Evolutionary conservation across 257 asterid species (phyloP).

Genomic region (Salvia splendens): DNA sequence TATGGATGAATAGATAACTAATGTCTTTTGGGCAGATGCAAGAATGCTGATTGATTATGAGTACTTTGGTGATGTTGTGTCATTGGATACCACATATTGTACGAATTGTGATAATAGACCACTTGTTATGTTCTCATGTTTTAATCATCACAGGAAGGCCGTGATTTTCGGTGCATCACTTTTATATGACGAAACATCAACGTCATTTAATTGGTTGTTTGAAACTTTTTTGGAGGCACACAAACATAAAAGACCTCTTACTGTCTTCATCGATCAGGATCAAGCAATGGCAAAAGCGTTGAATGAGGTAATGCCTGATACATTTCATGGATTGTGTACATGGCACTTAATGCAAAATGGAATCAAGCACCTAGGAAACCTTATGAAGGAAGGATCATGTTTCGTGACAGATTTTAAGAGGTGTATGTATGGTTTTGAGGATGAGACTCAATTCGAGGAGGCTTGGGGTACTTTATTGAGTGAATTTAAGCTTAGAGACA

Average conservation of each 20-base stretch:
- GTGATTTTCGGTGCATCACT: slow-evolving; percentile 1
- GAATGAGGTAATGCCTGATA: neutral
- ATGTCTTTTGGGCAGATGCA: neutral
- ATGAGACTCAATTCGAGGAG: no score
- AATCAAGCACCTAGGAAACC: no score
- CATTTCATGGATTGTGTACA: neutral
- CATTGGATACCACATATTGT: slow-evolving; percentile 3
- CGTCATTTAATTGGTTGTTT: neutral
- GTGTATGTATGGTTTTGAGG: no score
- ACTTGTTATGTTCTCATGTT: neutral
- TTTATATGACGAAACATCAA: neutral
- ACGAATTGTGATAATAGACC: neutral
- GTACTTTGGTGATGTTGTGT: slow-evolving; percentile 6
- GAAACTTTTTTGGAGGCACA: neutral
- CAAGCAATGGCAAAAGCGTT: neutral
- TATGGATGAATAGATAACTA: no score
- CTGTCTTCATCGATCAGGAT: neutral
- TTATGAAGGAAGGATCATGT: no score
- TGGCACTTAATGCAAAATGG: no score
- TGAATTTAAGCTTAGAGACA: no score
- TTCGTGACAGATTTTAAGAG: no score
- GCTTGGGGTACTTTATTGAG: no score
- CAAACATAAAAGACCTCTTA: neutral
- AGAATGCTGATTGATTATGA: neutral
- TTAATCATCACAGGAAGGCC: neutral